Evolutionary conservation across 208 protist genomes (phyloP).

Genomic region (Porcisia hertigi): DNA sequence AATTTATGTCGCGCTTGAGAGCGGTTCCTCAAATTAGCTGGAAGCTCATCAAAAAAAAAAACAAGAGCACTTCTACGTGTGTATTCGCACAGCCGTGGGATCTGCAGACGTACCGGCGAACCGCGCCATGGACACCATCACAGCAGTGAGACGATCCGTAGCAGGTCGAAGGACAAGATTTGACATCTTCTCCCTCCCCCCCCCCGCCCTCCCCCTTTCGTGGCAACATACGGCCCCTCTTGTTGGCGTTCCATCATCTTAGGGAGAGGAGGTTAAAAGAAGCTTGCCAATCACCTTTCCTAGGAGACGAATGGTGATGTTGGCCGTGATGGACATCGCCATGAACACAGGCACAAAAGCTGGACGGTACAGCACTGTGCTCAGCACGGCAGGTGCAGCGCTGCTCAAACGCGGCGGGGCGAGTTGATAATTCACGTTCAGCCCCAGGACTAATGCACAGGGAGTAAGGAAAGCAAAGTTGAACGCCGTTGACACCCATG

Average conservation of each 20-base stretch:
- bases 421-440: slow-evolving; percentile 84
- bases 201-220: no score
- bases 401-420: slow-evolving; percentile 51
- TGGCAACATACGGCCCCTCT: not conserved
- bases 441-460: slow-evolving; percentile 48
- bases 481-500: slow-evolving; percentile 46
- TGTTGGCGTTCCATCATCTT: not conserved
- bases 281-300: not conserved
- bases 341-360: slow-evolving; percentile 41
- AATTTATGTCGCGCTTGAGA: not conserved
- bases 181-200: not conserved
- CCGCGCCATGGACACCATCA: not conserved
- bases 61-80: not conserved
- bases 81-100: not conserved
- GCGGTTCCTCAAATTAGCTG: not conserved
- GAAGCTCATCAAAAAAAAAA: not conserved
- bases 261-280: not conserved
- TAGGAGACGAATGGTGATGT: slow-evolving; percentile 26
- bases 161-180: not conserved
- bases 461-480: slow-evolving; percentile 60
- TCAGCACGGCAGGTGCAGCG: slow-evolving; percentile 15
- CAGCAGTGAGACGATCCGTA: not conserved
- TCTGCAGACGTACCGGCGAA: not conserved
- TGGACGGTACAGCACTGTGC: slow-evolving; percentile 40
- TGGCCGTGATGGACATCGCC: slow-evolving; percentile 30